Base-by-base conservation (phyloP, 179 eudicot genomes). In the Pouteria campechiana region DNA sequence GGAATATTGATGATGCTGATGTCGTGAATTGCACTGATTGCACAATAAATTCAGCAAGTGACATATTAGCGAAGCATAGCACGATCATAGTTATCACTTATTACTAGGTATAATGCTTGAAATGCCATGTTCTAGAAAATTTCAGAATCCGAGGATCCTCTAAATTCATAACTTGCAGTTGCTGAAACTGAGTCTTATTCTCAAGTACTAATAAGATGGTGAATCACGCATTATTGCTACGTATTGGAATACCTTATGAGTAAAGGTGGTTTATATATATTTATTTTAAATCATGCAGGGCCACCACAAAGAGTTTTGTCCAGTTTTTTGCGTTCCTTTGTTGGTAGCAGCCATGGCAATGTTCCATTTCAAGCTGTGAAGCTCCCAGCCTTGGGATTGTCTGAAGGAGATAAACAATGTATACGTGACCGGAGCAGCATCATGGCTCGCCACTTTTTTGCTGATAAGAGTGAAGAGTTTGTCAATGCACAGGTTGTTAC, bases 361-460 rank as follows among this genome's bases (percentile, higher is more conserved):
- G 45, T 71, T 58, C 87, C 94, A 41, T 71, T 90, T 47, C 87
- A 49, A 39, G 87, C 98, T 32, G 50, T 84, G 24, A 53, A 79
- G 23, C 87, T 90, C 50, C 98, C 98, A 24, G 61, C 63, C 16
- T 71, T 90, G 58, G 95, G 98, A 32, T 71, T 90, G 74, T 81
- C 96, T 36, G 67, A 74, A 50, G 94, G 90, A 32, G 98, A 90
- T 54, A 90, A 82, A 64, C 83, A 77, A 57, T 86, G 98, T 64
- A 86, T 90, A 54, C 87, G 90, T 44, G 85, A 90, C 37, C 95
- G 96, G 7, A 86, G 90, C 63, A 82, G 87, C 67, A 86, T 90
- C 24, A 90, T 90, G 98, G 96, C 96, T 57, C 81, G 94, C 2
- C 98, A 86, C 53, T 45, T 90, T 48, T 86, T 81, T 61, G 89